Evolutionary conservation across 108 stramenopile species (phyloP), one percentile per base, ranked within the genome.

Genomic region (Discostella pseudostelligera): DNA sequence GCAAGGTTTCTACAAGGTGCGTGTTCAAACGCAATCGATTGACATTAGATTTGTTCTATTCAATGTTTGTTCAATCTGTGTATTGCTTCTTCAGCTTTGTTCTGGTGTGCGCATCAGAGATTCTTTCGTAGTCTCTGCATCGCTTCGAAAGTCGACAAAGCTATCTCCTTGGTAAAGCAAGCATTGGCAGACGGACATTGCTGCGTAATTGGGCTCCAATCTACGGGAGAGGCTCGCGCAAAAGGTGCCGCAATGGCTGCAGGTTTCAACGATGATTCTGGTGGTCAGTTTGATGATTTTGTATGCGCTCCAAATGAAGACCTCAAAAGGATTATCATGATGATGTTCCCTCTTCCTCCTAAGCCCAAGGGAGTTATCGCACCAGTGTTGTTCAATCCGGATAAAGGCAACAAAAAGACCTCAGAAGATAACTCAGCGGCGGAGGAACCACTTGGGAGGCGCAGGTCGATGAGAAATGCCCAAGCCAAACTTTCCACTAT

Each of bases 81-180:
- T 62, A 25, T 39, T 13, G 17, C 26, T 14, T 17, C 8, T 25
- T 39, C 14, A 67, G 70, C 40, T 19, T 53, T 76, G 29, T 87
- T 86, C 75, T 89, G 86, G 88, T 72, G 72, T 20, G 81, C 86
- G 3, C 86, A 89, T 51, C 86, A 86, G 63, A 59, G 88, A 36
- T 89, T 89, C 63, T 87, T 89, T 54, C 79, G 85, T 3, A 56
- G 55, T 44, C 53, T 89, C 28, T 86, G 83, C 70, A 83, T 87
- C 50, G 88, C 83, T 0, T 62, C 71, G 39, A 89, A 89, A 59
- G 83, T 87, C 11, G 79, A 83, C 19, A 81, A 59, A 29, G 79
- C 85, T 3, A 76, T 84, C 7, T 17, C 35, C 5, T 47, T 81
- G 37, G 74, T 84, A 36, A 82, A 74, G 75, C 54, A 77, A 25